Evolutionary conservation across 352 stramenopile genomes (phyloP), one percentile per base, ranked within the genome.

Genomic region (Globisporangium mamillatum): DNA sequence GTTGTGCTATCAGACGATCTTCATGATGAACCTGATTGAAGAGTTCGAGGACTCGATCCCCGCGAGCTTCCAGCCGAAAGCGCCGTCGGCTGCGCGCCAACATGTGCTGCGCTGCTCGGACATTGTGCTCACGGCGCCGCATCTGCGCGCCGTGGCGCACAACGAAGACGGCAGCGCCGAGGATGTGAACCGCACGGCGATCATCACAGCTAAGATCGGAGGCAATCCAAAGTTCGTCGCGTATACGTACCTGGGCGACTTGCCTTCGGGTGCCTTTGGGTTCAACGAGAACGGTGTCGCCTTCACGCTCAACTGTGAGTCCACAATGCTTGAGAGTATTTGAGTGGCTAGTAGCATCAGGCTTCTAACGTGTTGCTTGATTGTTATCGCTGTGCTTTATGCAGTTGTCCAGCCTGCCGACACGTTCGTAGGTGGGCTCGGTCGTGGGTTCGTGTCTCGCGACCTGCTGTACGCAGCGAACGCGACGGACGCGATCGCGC

Each of bases 241-340:
- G 14, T 91, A 77, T 66, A 93, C 85, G 60, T 93, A 93, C 67
- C 66, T 91, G 14, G 83, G 85, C 0, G 85, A 93, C 62, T 70
- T 93, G 29, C 85, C 85, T 0, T 88, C 82, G 12, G 85, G 85
- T 1, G 85, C 85, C 1, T 93, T 93, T 58, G 85, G 82, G 6
- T 88, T 87, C 66, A 93, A 93, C 36, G 74, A 79, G 46, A 79
- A 86, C 18, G 85, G 82, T 60, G 55, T 93, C 63, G 85, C 76
- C 8, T 91, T 93, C 74, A 91, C 85, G 24, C 80, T 93, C 63
- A 93, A 93, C 66, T 93, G 85, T 93, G 69, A 38, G 84, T 76
- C 20, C 34, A 46, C 3, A 41, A n/a, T 9, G 44, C 44, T 52
- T n/a, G 41, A 20, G 41, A n/a, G 2, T 9, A 50, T 50, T 20